These are phyloP conservation scores for Neocatenulostroma microsporum DNA, from an alignment of 2,329 filamentous ascomycete genomes.

Conservation along the genomic window DNA sequence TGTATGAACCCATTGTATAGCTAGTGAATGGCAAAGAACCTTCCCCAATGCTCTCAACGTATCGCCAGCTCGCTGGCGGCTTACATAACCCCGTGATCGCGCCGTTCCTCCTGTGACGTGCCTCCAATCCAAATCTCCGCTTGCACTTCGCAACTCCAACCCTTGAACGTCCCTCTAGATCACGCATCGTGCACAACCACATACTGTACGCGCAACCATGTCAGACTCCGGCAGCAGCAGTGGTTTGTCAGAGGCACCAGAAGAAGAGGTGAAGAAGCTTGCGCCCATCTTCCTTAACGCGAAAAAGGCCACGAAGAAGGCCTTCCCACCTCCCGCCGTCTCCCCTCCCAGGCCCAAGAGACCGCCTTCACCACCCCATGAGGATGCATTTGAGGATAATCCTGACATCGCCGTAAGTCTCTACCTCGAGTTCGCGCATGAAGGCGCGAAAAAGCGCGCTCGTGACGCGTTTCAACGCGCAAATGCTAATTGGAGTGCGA, in stretches of 20 bases:
- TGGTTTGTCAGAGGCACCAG: conserved; percentile 52
- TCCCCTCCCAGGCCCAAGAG: conserved; percentile 51
- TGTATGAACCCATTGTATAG: conserved; percentile 10
- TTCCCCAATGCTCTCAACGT: neutral
- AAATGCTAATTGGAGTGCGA: conserved; percentile 9
- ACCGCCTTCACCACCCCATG: conserved; percentile 79
- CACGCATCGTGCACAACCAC: no score
- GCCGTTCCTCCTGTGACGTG: conserved; percentile 12
- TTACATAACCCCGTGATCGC: conserved; percentile 3
- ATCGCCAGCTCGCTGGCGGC: neutral
- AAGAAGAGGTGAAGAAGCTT: conserved; percentile 45
- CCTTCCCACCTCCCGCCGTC: conserved; percentile 38
- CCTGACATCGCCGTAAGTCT: conserved; percentile 79
- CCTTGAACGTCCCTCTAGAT: conserved; percentile 1
- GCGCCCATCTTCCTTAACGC: conserved; percentile 31
- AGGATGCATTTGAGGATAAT: conserved; percentile 84
- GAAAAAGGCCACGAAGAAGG: conserved; percentile 35
- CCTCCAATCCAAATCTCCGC: conserved; percentile 8
- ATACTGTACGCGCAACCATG: conserved; percentile 31
- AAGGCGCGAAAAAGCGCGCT: conserved; percentile 23
- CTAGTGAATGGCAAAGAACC: conserved; percentile 15
- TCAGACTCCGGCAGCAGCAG: conserved; percentile 46
- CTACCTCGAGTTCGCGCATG: conserved; percentile 13
- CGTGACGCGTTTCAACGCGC: conserved; percentile 18
- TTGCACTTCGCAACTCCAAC: conserved; percentile 17